Base-by-base conservation (phyloP, 108 stramenopile species). In the Conticribra weissflogii region DNA sequence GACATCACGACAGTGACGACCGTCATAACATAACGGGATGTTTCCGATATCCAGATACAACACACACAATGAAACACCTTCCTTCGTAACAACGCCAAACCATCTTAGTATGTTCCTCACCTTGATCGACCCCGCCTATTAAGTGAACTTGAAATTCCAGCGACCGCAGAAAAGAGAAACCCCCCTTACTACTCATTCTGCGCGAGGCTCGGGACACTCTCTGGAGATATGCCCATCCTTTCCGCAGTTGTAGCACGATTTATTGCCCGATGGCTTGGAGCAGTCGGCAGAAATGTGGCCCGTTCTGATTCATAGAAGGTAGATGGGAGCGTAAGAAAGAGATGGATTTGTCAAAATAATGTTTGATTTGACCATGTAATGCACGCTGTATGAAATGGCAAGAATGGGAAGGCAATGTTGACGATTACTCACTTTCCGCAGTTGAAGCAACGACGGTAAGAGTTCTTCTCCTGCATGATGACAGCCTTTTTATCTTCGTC, bases 191-290 rank as follows among this genome's bases (percentile, higher is more conserved):
- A 27, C 18, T 31, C 27, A 52, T 21, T 71, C 70, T 25, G 62
- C 62, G 29, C 62, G 61, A 33, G 71, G 44, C 3, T 72, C 71
- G 8, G 41, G 19, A 62, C 71, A 71, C 14, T 71, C 60, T 45
- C 60, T 72, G 27, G 85, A 72, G 58, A 89, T 86, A 56, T 89
- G 88, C 9, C 87, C 88, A 29, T 88, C 84, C 52, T 80, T 29
- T 21, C 87, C 89, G 66, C 92, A 90, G 56, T 93, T 90, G 83
- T 89, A 93, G 63, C 92, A 93, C 23, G 81, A 78, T 61, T 88
- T 89, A 76, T 88, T 87, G 21, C 85, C 85, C 24, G 83, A 66
- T 31, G 89, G 85, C 31, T 71, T 81, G 41, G 76, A 70, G 59
- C 89, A 90, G 33, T 91, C 90, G 1, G 81, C 79, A 34, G 85